Evolutionary conservation across 768 basidiomycete genomes (phyloP).

Genomic region (Rubroboletus pulcherrimus): DNA sequence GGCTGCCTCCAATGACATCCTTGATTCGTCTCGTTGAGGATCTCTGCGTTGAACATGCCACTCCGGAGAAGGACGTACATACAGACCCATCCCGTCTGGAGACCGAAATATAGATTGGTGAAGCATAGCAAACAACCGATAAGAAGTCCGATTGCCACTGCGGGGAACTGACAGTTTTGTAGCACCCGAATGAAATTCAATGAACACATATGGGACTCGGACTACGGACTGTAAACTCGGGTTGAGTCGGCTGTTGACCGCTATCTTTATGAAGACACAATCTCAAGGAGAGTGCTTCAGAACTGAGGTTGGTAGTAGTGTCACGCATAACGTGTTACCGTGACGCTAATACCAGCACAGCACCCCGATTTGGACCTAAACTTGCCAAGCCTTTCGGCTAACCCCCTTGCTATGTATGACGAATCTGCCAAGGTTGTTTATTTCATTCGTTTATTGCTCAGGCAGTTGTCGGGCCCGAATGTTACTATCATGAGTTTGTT

Average conservation of each 20-base stretch:
- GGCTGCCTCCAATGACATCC: slow-evolving; percentile 96
- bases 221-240: slow-evolving; percentile 31
- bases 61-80: slow-evolving; percentile 47
- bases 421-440: no score
- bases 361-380: no score
- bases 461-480: no score
- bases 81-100: slow-evolving; percentile 88
- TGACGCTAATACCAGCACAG: no score
- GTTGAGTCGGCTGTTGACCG: slow-evolving; percentile 5
- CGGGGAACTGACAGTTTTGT: slow-evolving; percentile 35
- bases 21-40: slow-evolving; percentile 27
- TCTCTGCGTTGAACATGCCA: neutral
- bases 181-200: no score
- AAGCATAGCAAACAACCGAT: slow-evolving; percentile 89
- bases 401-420: no score
- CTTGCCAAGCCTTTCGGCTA: no score
- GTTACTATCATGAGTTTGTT: no score
- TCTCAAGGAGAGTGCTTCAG: slow-evolving; percentile 3
- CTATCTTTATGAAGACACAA: neutral
- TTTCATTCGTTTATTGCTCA: no score
- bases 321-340: no score
- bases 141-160: slow-evolving; percentile 71
- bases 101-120: slow-evolving; percentile 85
- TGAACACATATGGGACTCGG: neutral
- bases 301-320: no score